Evolutionary conservation across 2,329 filamentous ascomycete genomes (phyloP).

Genomic region (Podosphaera aphanis): DNA sequence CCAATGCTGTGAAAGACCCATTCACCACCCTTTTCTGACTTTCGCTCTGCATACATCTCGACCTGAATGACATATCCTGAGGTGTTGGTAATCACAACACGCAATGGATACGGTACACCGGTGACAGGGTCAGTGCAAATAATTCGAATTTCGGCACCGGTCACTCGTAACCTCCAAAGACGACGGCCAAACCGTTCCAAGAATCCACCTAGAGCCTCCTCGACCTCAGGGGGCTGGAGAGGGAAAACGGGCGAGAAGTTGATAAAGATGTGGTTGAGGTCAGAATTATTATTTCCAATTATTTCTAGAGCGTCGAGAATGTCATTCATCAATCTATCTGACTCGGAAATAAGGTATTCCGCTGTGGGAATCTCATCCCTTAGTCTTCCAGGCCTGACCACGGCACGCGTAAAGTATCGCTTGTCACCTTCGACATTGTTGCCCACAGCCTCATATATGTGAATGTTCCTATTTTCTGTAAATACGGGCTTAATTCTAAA

Average conservation of each 20-base stretch:
- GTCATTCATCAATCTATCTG: conserved; percentile 87
- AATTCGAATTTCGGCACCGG: conserved; percentile 93
- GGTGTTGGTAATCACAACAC: conserved; percentile 93
- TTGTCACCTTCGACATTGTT: conserved; percentile 92
- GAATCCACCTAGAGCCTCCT: conserved; percentile 84
- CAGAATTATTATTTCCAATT: conserved; percentile 95
- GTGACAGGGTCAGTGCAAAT: conserved; percentile 81
- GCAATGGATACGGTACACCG: conserved; percentile 69
- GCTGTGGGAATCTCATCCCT: conserved; percentile 96
- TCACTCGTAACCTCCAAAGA: conserved; percentile 87
- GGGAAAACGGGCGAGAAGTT: conserved; percentile 97
- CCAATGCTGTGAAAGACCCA: conserved; percentile 98
- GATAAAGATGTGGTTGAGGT: conserved; percentile 99
- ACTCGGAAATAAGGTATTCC: conserved; percentile 93
- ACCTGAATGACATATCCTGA: conserved; percentile 95
- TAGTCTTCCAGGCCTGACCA: conserved; percentile 80
- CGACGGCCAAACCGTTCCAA: conserved; percentile 87
- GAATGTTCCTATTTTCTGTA: conserved; percentile 96
- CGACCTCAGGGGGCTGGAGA: conserved; percentile 68
- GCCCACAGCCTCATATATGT: conserved; percentile 91
- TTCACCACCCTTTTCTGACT: conserved; percentile 79
- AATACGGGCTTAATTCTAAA: conserved; percentile 98
- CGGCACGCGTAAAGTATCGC: conserved; percentile 92
- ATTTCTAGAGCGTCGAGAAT: conserved; percentile 96
- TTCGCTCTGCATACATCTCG: conserved; percentile 91